Conservation (phyloP, 495 filamentous ascomycete genomes). For the Podospora sp. region DNA sequence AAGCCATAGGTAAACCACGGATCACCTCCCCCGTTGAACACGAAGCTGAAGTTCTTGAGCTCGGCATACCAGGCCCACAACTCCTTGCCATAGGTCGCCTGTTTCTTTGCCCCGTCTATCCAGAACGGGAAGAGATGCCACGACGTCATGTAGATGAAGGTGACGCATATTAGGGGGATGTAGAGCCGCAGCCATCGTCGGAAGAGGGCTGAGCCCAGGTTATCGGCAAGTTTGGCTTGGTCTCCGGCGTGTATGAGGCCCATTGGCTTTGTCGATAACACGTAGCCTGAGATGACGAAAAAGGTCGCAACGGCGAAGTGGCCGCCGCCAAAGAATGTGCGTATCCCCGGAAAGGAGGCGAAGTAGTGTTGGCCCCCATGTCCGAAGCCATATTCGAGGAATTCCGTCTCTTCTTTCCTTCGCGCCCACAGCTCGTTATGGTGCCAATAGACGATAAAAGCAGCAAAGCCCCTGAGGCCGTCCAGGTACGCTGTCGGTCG, state of each 20-base stretch:
- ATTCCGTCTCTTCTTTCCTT: slow-evolving; percentile 26
- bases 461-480: slow-evolving; percentile 51
- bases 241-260: slow-evolving; percentile 52
- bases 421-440: slow-evolving; percentile 49
- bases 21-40: slow-evolving; percentile 49
- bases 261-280: slow-evolving; percentile 55
- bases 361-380: slow-evolving; percentile 42
- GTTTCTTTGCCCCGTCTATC: slow-evolving; percentile 33
- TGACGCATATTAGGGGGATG: slow-evolving; percentile 46
- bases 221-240: slow-evolving; percentile 38
- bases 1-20: slow-evolving; percentile 43
- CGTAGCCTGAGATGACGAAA: slow-evolving; percentile 55
- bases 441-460: slow-evolving; percentile 52
- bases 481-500: slow-evolving; percentile 50
- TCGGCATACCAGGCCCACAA: slow-evolving; percentile 59
- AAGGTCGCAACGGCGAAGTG: slow-evolving; percentile 58
- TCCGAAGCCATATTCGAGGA: slow-evolving; percentile 41
- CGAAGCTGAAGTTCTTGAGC: slow-evolving; percentile 62
- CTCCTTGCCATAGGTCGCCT: slow-evolving; percentile 46
- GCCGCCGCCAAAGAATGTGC: slow-evolving; percentile 47
- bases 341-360: slow-evolving; percentile 42
- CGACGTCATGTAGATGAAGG: slow-evolving; percentile 53
- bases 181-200: slow-evolving; percentile 41
- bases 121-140: slow-evolving; percentile 52
- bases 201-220: slow-evolving; percentile 37